Percentiles rank a stretch among this genome's conserved stretches.
These are phyloP conservation scores for Mucor mucedo DNA, from an alignment of 371 early-diverging fungal species.

Conservation along the genomic window DNA sequence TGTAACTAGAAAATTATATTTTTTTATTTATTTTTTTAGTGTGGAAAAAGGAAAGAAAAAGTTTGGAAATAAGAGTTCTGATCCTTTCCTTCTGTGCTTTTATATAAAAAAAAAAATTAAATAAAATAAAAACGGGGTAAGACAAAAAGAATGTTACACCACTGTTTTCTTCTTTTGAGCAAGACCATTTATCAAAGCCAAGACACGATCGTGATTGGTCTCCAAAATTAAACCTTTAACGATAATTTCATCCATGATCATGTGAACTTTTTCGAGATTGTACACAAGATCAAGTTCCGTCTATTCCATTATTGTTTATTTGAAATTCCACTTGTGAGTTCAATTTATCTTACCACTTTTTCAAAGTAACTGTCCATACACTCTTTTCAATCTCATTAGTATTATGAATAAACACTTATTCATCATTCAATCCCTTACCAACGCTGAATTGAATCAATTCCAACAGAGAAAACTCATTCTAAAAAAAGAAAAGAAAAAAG, in stretches of 20 bases:
- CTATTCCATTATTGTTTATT: slow-evolving; percentile 26
- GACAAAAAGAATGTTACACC: slow-evolving; percentile 3
- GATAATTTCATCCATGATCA: slow-evolving; percentile 56
- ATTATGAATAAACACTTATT: not conserved
- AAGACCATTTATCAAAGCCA: slow-evolving; percentile 19
- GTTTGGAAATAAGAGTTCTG: not conserved
- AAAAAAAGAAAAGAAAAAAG: not conserved
- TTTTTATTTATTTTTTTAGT: not conserved
- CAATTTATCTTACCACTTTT: slow-evolving; percentile 41
- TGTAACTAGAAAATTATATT: not conserved
- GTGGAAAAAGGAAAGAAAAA: slow-evolving; percentile 7
- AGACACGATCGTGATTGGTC: slow-evolving; percentile 39
- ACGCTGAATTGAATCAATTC: slow-evolving; percentile 56
- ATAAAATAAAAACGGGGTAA: slow-evolving; percentile 20
- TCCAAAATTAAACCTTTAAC: slow-evolving; percentile 48
- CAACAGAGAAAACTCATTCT: slow-evolving; percentile 55
- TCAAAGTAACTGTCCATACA: slow-evolving; percentile 50
- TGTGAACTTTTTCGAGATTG: slow-evolving; percentile 52
- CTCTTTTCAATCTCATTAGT: slow-evolving; percentile 23
- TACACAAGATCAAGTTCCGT: slow-evolving; percentile 59
- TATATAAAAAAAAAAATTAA: not conserved
- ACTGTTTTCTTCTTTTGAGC: not conserved
- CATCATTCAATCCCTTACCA: slow-evolving; percentile 30
- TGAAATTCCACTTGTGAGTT: not conserved
- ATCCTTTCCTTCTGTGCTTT: not conserved